Percentiles rank a stretch among this genome's conserved stretches.
Conservation (phyloP, 805 yeast genomes). For the Candida ulmi region DNA sequence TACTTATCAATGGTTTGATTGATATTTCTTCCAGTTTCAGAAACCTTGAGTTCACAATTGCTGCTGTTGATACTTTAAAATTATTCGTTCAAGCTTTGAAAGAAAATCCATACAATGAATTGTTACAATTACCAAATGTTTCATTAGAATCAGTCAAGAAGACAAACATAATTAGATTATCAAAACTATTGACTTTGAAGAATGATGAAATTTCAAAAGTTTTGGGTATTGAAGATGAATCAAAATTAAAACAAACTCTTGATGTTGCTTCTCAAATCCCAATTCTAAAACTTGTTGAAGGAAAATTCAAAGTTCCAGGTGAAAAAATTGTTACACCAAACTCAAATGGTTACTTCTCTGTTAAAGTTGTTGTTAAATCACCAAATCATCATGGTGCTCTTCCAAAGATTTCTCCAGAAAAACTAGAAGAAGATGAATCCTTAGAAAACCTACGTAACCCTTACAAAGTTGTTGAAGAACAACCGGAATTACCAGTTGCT, state of each 20-base stretch:
- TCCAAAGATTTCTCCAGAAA: conserved; percentile 25
- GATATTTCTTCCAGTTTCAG: conserved; percentile 82
- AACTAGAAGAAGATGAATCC: conserved; percentile 50
- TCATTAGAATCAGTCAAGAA: conserved; percentile 36
- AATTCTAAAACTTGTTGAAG: conserved; percentile 54
- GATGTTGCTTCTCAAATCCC: conserved; percentile 64
- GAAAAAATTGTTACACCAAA: conserved; percentile 67
- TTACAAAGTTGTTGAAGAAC: conserved; percentile 52
- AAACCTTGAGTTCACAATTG: conserved; percentile 55
- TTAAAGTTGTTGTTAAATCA: conserved; percentile 73
- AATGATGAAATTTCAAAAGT: conserved; percentile 48
- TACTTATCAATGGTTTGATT: conserved; percentile 62
- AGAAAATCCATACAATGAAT: conserved; percentile 49
- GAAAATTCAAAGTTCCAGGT: conserved; percentile 83
- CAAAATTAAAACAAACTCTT: conserved; percentile 42
- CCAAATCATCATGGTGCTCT: conserved; percentile 49
- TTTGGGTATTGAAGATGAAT: conserved; percentile 43
- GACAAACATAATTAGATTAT: conserved; percentile 52
- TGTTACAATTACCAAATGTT: conserved; percentile 79
- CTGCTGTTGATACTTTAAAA: conserved; percentile 62
- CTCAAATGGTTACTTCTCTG: conserved; percentile 65
- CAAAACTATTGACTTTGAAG: conserved; percentile 61
- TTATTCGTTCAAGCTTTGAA: conserved; percentile 71
- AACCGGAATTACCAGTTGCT: conserved; percentile 64
- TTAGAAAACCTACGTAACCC: conserved; percentile 72